Evolutionary conservation across 306 rosid genomes (phyloP).

Genomic region (Fagus crenata): DNA sequence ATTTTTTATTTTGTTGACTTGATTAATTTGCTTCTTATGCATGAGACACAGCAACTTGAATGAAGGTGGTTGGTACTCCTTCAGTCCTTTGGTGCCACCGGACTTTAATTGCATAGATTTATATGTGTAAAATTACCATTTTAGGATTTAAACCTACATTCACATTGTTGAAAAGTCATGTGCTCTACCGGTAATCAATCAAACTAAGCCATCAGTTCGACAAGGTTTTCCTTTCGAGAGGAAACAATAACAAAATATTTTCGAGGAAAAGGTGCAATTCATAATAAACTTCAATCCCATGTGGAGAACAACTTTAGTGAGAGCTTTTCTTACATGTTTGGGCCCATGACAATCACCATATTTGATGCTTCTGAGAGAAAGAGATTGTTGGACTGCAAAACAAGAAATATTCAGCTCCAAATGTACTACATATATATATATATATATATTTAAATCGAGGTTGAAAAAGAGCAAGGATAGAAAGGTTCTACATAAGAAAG

Average conservation of each 20-base stretch:
- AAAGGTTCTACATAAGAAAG: conserved; percentile 13
- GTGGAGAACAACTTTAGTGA: neutral
- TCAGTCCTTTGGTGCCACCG: neutral
- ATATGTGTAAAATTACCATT: neutral
- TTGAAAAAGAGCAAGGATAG: conserved; percentile 1
- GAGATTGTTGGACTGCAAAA: conserved; percentile 78
- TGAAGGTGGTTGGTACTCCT: neutral
- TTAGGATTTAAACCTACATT: neutral
- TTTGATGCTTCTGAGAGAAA: conserved; percentile 94
- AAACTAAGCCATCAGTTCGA: neutral
- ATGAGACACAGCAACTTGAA: neutral
- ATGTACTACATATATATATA: neutral
- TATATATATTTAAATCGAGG: neutral
- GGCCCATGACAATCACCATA: conserved; percentile 87
- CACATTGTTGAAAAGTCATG: neutral
- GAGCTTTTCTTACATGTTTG: conserved; percentile 75
- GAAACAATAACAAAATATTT: neutral
- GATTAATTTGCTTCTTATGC: neutral
- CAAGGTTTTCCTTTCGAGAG: neutral
- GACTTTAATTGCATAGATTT: neutral
- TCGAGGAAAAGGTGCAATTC: neutral
- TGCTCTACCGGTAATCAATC: neutral
- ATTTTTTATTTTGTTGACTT: neutral
- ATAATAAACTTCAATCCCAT: neutral
- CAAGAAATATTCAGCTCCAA: neutral